Evolutionary conservation across 2,329 filamentous ascomycete genomes (phyloP), one percentile per base, ranked within the genome.

Genomic region (Plectosphaerella sp.): DNA sequence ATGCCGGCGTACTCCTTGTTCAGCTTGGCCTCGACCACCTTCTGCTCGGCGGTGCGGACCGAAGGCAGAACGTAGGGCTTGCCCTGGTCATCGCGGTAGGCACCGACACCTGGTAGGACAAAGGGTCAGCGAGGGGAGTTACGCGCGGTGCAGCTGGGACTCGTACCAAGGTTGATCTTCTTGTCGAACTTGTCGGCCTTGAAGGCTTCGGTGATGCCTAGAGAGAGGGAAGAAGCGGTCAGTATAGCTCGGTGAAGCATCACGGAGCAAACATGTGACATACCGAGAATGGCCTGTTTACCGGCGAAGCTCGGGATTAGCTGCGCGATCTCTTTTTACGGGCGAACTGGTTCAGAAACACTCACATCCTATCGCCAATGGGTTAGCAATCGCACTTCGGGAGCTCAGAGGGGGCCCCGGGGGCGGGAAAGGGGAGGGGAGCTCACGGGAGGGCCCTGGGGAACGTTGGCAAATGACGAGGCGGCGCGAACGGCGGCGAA

Each of bases 1-100:
- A 99, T 99, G 72, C 91, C 91, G 59, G 93, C 91, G 72, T 97
- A 97, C 75, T 97, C 94, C 82, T 97, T 96, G 83, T 97, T 94
- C 66, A 94, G 72, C 64, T 84, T 82, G 59, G 83, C 78, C 50
- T 86, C 76, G 57, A 97, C 80, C 58, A 96, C 83, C 78, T 91
- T 90, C 72, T 90, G 80, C 82, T 97, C 94, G 56, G 93, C 94
- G 65, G 87, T 75, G 69, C 86, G 86, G 56, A 99, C 94, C 47
- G 93, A 97, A 54, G 93, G 93, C 57, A 99, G 88, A 58, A 99
- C 93, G 73, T 93, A 97, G 56, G 94, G 94, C 83, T 97, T 97
- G 75, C 94, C 94, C 75, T 91, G 81, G 81, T 97, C 92, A 71
- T 97, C 94, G 68, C 94, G 91, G 84, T 99, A 99, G 67, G 94